Evolutionary conservation across 805 yeast species (phyloP).

Genomic region (Wickerhamiella parazyma): DNA sequence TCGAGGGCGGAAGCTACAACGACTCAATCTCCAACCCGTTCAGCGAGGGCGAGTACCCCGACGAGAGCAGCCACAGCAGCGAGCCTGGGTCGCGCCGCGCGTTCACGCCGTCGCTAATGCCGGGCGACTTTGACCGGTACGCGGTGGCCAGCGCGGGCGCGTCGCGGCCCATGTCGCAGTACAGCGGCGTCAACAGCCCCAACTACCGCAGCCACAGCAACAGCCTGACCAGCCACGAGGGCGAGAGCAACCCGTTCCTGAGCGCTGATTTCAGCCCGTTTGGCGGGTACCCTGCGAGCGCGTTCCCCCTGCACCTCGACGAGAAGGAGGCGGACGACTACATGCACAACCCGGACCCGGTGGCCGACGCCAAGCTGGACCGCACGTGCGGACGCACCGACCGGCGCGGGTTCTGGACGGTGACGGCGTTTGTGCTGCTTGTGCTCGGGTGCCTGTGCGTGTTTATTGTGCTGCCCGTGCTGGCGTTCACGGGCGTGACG

Average conservation of each 20-base stretch:
- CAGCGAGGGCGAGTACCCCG: constrained; percentile 9
- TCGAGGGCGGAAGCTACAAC: constrained; percentile 12
- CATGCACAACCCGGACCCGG: constrained; percentile 91
- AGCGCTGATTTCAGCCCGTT: constrained; percentile 49
- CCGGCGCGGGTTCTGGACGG: constrained; percentile 25
- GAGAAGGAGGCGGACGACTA: constrained; percentile 94
- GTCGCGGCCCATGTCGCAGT: constrained; percentile 8
- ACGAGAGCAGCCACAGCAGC: constrained; percentile 9
- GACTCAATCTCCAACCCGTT: constrained; percentile 11
- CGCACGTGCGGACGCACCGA: constrained; percentile 26
- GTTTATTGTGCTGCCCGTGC: constrained; percentile 67
- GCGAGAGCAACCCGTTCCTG: constrained; percentile 19
- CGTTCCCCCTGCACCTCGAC: constrained; percentile 80
- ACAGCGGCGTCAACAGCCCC: constrained; percentile 5
- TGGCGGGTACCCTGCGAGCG: constrained; percentile 92
- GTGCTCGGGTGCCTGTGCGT: constrained; percentile 49
- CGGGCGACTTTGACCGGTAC: constrained; percentile 27
- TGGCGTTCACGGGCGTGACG: constrained; percentile 67
- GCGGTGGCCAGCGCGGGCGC: constrained; percentile 20
- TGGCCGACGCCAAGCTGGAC: constrained; percentile 77
- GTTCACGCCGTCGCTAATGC: constrained; percentile 14
- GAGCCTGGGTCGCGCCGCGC: constrained; percentile 10
- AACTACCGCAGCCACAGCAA: constrained; percentile 11
- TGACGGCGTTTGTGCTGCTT: constrained; percentile 35
- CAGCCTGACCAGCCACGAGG: constrained; percentile 13